These are phyloP conservation scores for Mycena rosella DNA, from an alignment of 768 basidiomycete genomes.

Conservation along the genomic window DNA sequence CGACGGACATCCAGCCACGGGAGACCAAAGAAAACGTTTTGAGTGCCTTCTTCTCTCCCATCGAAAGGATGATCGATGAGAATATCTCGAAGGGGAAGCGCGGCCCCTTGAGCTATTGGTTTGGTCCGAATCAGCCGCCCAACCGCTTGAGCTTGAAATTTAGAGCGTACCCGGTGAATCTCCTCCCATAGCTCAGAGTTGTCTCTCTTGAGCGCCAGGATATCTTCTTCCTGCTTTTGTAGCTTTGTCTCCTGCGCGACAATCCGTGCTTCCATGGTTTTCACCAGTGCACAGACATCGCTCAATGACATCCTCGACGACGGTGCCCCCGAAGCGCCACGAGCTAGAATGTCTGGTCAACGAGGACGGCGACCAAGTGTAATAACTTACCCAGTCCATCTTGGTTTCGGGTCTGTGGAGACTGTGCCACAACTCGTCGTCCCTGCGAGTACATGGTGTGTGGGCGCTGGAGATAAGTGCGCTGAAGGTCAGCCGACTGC, in stretches of 20 bases:
- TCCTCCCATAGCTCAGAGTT: conserved; percentile 8
- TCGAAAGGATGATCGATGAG: neutral
- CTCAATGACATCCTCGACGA: no score
- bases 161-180: conserved; percentile 1
- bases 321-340: no score
- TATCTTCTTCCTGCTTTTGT: neutral
- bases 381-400: no score
- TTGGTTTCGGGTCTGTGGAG: no score
- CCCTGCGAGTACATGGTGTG: no score
- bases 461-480: no score
- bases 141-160: neutral
- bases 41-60: neutral
- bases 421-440: no score
- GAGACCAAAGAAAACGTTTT: conserved; percentile 14
- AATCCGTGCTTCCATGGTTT: no score
- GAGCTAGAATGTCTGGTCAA: neutral
- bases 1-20: conserved; percentile 8
- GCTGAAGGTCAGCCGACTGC: no score
- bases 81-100: conserved; percentile 17
- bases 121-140: neutral
- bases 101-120: conserved; percentile 12
- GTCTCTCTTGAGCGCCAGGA: no score
- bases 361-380: neutral
- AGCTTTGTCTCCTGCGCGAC: neutral
- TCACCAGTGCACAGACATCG: no score